Base-by-base conservation (phyloP, 768 basidiomycete species). In the Termitomyces sp. region DNA sequence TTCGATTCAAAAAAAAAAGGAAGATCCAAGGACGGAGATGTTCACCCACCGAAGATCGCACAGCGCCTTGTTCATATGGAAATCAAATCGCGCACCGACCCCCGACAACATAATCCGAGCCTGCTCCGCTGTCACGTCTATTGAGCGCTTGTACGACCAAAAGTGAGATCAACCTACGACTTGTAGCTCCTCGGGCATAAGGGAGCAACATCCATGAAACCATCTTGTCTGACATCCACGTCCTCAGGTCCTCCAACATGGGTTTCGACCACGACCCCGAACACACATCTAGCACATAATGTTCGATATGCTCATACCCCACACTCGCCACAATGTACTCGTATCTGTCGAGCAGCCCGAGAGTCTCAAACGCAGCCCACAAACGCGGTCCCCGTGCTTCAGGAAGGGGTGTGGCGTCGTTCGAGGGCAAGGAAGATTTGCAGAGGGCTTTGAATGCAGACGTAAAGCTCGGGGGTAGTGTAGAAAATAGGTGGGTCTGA, bases 31-130 rank as follows among this genome's bases (percentile, higher is more conserved):
- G 1, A 49, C 28, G 44, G 56, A 23, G 32, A 38, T 5, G 23
- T 9, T 12, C n/a, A 69, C 81, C 40, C 57, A 92, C 93, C 94
- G 77, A 55, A 96, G 74, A 69, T 95, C 91, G 68, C 90, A 92
- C 28, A 98, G 75, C 2, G 89, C 91, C 71, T 95, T 95, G 72
- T 93, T 91, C 66, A 98, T 85, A 64, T 96, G 91, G 64, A 93
- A 95, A 64, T 98, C 95, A 67, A 98, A 91, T 47, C 91, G 77
- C 1, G 88, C 85, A 26, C 90, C 88, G 14, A 93, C 85, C 2
- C 88, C 88, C 66, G 86, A 83, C 53, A 96, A 73, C 85, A 89
- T 80, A 38, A 79, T 70, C 67, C 86, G 77, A 35, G 89, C 84
- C 71, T 94, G 86, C 59, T 90, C 84, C 63, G 84, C 84, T 92